Percentiles rank a stretch among this genome's conserved stretches.
Conservation (phyloP, 75 land plant species). For the Chamaecyparis obtusa region DNA sequence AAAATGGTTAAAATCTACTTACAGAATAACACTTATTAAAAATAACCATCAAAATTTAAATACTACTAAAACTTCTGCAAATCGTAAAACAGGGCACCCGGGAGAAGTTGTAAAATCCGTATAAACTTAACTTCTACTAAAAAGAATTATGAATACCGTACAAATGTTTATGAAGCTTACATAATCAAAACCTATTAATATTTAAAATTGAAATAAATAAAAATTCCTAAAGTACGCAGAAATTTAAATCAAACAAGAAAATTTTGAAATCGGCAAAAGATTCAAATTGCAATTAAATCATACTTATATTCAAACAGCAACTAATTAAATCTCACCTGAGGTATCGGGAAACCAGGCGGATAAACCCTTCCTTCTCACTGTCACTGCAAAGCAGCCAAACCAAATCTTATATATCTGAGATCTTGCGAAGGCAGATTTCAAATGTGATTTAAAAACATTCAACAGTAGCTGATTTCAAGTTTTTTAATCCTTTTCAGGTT, state of each 20-base stretch:
- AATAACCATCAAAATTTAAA: neutral
- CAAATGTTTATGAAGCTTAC: neutral
- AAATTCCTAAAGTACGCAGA: neutral
- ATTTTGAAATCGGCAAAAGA: too few species aligned
- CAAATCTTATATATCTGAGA: neutral
- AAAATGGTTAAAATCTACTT: neutral
- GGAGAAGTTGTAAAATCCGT: neutral
- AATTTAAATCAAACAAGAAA: neutral
- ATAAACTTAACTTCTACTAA: neutral
- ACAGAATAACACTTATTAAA: neutral
- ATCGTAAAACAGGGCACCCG: neutral
- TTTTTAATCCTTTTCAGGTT: too few species aligned
- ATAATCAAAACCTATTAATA: too few species aligned
- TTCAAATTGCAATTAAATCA: neutral
- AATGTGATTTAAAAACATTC: neutral
- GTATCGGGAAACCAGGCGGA: slow-evolving; percentile 85
- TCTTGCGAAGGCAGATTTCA: neutral
- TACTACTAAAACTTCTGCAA: neutral
- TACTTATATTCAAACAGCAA: neutral
- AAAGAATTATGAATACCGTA: neutral
- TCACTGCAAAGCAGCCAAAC: slow-evolving; percentile 59
- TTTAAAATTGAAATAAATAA: neutral
- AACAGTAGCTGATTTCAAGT: neutral
- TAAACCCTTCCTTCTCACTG: slow-evolving; percentile 91
- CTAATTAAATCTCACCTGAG: slow-evolving; percentile 52